phyloP scores from a whole-genome alignment of 345 rosid genomes.

The Bruguiera parviflora region DNA sequence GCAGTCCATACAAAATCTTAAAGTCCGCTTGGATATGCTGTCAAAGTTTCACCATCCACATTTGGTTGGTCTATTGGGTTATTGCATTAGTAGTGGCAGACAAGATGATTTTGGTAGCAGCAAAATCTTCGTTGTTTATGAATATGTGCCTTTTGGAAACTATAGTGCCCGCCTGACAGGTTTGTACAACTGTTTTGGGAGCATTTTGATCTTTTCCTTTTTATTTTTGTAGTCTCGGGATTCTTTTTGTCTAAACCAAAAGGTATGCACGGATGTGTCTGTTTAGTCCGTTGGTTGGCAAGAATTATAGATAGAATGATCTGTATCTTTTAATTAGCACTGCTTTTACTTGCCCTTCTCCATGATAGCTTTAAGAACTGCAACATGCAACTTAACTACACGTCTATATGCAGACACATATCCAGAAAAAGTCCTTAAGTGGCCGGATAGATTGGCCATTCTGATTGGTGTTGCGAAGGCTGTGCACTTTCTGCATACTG shows the following conservation, averaged over 20 bases:
- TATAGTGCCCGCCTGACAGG: conserved; percentile 79
- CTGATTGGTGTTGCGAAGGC: conserved; percentile 90
- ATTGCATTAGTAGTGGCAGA: conserved; percentile 47
- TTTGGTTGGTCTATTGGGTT: conserved; percentile 77
- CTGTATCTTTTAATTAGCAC: too few relatives aligned
- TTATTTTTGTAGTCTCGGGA: too few relatives aligned
- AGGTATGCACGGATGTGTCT: too few relatives aligned
- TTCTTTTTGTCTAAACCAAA: too few relatives aligned
- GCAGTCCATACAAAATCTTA: conserved; percentile 67
- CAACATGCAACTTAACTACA: neutral
- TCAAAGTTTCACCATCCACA: conserved; percentile 91
- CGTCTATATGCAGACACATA: conserved; percentile 43
- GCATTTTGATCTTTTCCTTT: neutral
- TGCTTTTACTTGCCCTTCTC: too few relatives aligned
- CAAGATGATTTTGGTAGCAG: conserved; percentile 44
- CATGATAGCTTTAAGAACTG: too few relatives aligned
- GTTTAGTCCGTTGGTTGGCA: neutral
- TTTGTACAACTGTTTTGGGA: conserved; percentile 26
- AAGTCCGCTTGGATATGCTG: conserved; percentile 63
- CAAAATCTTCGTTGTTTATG: conserved; percentile 69
- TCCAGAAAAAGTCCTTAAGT: conserved; percentile 68
- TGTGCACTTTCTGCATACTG: conserved; percentile 83
- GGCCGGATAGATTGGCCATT: conserved; percentile 79
- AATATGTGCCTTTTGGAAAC: conserved; percentile 59
- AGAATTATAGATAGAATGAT: neutral